Percentiles rank a stretch among this genome's conserved stretches.
Conservation (phyloP, 306 rosid species). For the Lagenaria siceraria region DNA sequence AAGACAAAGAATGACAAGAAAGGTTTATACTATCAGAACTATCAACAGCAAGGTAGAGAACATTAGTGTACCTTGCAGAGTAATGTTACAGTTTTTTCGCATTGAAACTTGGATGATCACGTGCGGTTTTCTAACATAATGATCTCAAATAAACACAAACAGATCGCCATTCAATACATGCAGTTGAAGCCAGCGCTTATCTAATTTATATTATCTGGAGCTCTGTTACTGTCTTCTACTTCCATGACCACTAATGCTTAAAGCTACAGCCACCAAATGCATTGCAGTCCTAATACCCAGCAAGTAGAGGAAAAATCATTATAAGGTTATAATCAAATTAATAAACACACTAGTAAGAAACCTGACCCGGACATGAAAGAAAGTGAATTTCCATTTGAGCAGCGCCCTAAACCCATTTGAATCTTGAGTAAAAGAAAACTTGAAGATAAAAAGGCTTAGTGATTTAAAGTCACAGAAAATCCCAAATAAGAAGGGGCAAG, state of each 20-base stretch:
- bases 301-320: background rate
- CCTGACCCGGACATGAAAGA: background rate
- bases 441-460: background rate
- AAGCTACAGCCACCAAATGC: slow-evolving; percentile 1
- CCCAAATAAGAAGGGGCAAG: background rate
- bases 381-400: background rate
- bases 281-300: background rate
- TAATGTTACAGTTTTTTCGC: slow-evolving; percentile 10
- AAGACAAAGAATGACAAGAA: background rate
- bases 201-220: background rate
- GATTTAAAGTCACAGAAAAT: background rate
- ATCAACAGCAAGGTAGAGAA: background rate
- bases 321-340: background rate
- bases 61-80: slow-evolving; percentile 5
- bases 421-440: background rate
- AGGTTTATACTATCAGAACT: background rate
- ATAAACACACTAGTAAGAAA: background rate
- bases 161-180: slow-evolving; percentile 1
- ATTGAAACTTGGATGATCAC: slow-evolving; percentile 4
- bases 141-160: slow-evolving; percentile 1
- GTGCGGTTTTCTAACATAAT: background rate
- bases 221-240: background rate
- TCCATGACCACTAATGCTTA: background rate
- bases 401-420: background rate
- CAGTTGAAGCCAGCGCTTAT: slow-evolving; percentile 1